Base-by-base conservation (phyloP, 371 early-diverging fungal species). In the Scutellospora calospora region DNA sequence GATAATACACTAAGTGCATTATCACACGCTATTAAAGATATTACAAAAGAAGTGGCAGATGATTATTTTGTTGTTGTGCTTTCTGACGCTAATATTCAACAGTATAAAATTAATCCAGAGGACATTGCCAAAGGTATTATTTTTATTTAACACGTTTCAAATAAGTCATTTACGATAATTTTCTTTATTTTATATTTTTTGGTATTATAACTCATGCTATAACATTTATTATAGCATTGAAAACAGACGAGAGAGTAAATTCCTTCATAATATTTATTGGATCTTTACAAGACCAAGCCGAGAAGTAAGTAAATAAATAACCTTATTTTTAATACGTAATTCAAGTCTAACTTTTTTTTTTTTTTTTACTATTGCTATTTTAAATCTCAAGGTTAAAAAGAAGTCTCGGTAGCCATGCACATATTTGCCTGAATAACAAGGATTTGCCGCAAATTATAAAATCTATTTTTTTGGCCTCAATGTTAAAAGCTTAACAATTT, bases 61-160 rank as follows among this genome's bases (percentile, higher is more conserved):
- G 95, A 94, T 74, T 93, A 94, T 81, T 92, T 94, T 86, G 95
- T 93, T 3, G 89, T 94, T 25, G 87, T 96, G 12, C 84, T 96
- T 41, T 94, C 94, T 20, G 96, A 96, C 86, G 96, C 96, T n/a
- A 96, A 96, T 82, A 89, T 96, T 81, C 84, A 89, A 5, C 93
- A 94, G 76, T 96, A 96, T 85, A 93, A 92, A 77, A 96, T 96
- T 76, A 88, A 88, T 54, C 93, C 96, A 1, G 88, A 88, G 11
- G 91, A 91, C 45, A 89, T 96, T 76, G 92, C 89, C 22, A 91
- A 87, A 88, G 90, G 90, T 93, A 89, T 3, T 83, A 83, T 14
- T 60, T 16, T 60, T 27, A 22, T n/a, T 16, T 27, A 76, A 54
- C 76, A 65, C 31, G 59, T 60, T 57, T 75, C 66, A 16, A 18